Base-by-base conservation (phyloP, 495 filamentous ascomycete species). In the Talaromyces trachyspermus region DNA sequence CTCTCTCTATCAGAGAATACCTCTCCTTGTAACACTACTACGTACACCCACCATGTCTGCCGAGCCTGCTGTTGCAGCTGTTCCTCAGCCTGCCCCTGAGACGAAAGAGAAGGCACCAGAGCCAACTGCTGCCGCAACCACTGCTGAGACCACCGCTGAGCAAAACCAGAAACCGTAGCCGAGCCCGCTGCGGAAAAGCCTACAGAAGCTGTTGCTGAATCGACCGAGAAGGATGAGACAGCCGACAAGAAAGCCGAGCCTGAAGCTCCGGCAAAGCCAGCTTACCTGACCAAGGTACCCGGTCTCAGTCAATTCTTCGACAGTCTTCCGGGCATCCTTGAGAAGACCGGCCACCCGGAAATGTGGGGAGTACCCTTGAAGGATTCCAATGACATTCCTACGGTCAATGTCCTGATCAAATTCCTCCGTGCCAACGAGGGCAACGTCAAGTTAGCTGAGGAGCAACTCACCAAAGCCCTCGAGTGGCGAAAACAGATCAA, bases 351-450 rank as follows among this genome's bases (percentile, higher is more conserved):
- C 22, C 73, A 90, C 56, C 59, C 64, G 30, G 86, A 92, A 62
- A 80, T 94, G 69, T 95, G 88, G 81, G 89, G 89, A 10, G 76
- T 95, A 7, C 48, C 60, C 26, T 62, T 79, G 38, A 70, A 71
- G 41, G 75, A 79, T 32, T 69, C 69, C 12, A 65, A 57, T 4
- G 76, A 86, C 55, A 68, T 89, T 35, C 81, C 79, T 36, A 90
- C 83, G n/a, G 79, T 80, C 55, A 80, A 94, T 49, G 76, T 95
- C 37, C 64, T 95, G 43, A 88, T 94, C 58, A 95, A 95, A 69
- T 95, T 89, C 65, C 78, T 95, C 24, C 85, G 89, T 48, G 89
- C 89, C 54, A 95, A 94, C 57, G 76, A 81, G 39, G 84, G 86
- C 35, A 80, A 91, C 53, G 56, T 89, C 2, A 68, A 66, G 43